phyloP scores from a whole-genome alignment of 805 yeast species.

The Pichia nakasei region DNA sequence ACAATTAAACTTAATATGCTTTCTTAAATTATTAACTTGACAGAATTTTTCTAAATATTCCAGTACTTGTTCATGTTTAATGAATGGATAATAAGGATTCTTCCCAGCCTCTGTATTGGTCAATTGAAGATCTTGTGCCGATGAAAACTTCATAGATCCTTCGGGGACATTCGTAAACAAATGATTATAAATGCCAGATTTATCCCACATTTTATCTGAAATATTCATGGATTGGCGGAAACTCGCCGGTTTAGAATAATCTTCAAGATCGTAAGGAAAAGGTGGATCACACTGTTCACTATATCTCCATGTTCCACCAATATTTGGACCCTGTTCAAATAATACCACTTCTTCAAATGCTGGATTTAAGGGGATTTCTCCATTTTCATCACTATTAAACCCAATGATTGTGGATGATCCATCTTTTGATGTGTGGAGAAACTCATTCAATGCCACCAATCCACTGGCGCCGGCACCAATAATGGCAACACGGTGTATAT shows the following conservation, averaged over 20 bases:
- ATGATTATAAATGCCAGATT: slow-evolving; percentile 22
- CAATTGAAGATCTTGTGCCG: slow-evolving; percentile 18
- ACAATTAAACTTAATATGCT: slow-evolving; percentile 27
- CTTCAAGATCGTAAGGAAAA: slow-evolving; percentile 2
- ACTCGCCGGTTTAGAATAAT: slow-evolving; percentile 10
- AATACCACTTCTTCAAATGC: slow-evolving; percentile 29
- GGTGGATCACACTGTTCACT: slow-evolving; percentile 13
- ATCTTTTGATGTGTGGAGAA: slow-evolving; percentile 20
- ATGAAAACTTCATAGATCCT: slow-evolving; percentile 30
- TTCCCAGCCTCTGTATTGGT: background rate
- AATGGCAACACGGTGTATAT: no score
- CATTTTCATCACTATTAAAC: background rate
- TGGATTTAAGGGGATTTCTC: slow-evolving; percentile 13
- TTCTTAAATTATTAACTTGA: slow-evolving; percentile 18
- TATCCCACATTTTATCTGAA: slow-evolving; percentile 8
- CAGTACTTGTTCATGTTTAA: slow-evolving; percentile 14
- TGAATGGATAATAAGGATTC: slow-evolving; percentile 13
- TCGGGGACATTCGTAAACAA: slow-evolving; percentile 34
- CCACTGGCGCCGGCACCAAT: background rate
- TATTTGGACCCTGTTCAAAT: slow-evolving; percentile 30
- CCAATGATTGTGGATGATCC: slow-evolving; percentile 19
- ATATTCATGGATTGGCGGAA: slow-evolving; percentile 8
- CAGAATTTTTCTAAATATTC: slow-evolving; percentile 16
- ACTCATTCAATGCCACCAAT: slow-evolving; percentile 24
- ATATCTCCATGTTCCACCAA: slow-evolving; percentile 35